phyloP scores from a whole-genome alignment of 805 yeast genomes.

The Ascoidea tarda region DNA sequence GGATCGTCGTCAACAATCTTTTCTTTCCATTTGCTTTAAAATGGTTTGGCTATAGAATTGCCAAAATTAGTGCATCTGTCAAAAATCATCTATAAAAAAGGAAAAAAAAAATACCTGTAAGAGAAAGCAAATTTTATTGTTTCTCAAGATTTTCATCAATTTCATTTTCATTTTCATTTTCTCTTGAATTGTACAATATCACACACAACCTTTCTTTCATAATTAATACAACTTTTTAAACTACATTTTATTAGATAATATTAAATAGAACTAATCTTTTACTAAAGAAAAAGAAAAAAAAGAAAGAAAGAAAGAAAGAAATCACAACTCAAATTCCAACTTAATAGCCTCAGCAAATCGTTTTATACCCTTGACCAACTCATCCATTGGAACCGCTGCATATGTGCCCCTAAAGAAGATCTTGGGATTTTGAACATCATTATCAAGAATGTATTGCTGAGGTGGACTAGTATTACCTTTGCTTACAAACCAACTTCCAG shows the following conservation, averaged over 20 bases:
- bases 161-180: no score
- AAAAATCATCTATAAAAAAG: no score
- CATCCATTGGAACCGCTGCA: conserved; percentile 69
- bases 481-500: conserved; percentile 71
- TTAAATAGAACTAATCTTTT: no score
- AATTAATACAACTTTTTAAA: no score
- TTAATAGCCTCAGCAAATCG: conserved; percentile 54
- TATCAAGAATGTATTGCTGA: conserved; percentile 31
- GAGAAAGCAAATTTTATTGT: no score
- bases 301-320: no score
- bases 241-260: no score
- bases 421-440: conserved; percentile 26
- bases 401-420: conserved; percentile 80
- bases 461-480: conserved; percentile 42
- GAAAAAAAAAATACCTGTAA: no score
- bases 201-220: no score
- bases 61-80: conserved; percentile 10
- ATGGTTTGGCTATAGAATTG: conserved; percentile 25
- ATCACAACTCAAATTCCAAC: conserved; percentile 25
- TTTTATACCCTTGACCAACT: conserved; percentile 44
- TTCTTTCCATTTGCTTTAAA: conserved; percentile 30
- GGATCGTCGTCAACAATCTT: conserved; percentile 39
- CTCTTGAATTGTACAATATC: no score
- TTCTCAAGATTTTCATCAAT: no score
- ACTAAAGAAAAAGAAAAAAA: no score